Evolutionary conservation across 495 filamentous ascomycete species (phyloP).

Genomic region (Penicillium roqueforti): DNA sequence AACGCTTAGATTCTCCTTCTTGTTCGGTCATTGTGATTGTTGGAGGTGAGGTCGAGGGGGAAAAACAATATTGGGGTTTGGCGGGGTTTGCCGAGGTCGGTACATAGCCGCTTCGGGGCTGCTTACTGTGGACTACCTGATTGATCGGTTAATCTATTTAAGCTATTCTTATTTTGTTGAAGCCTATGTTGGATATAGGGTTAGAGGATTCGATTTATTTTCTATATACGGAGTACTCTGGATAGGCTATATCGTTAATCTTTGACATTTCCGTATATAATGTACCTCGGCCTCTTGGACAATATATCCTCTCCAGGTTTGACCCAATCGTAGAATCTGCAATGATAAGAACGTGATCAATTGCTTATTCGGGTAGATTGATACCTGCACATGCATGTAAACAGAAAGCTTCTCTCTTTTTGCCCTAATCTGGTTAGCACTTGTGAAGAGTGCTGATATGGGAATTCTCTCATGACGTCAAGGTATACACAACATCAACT

Average conservation of each 20-base stretch:
- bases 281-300: background rate
- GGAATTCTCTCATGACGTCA: background rate
- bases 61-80: conserved; percentile 4
- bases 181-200: background rate
- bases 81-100: conserved; percentile 2
- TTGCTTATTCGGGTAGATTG: background rate
- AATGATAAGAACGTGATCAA: background rate
- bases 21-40: conserved; percentile 30
- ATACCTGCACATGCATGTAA: background rate
- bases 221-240: background rate
- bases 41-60: conserved; percentile 6
- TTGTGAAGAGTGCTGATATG: background rate
- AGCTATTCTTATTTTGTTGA: background rate
- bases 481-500: background rate
- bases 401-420: background rate
- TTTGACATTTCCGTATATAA: background rate
- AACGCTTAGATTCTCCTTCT: conserved; percentile 50
- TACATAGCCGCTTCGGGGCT: background rate
- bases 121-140: conserved; percentile 1
- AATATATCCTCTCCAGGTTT: background rate
- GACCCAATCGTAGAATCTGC: background rate
- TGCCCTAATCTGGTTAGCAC: no score
- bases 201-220: background rate
- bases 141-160: background rate
- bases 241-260: background rate